Evolutionary conservation across 768 basidiomycete species (phyloP).

Genomic region (Leccinellum luteum): DNA sequence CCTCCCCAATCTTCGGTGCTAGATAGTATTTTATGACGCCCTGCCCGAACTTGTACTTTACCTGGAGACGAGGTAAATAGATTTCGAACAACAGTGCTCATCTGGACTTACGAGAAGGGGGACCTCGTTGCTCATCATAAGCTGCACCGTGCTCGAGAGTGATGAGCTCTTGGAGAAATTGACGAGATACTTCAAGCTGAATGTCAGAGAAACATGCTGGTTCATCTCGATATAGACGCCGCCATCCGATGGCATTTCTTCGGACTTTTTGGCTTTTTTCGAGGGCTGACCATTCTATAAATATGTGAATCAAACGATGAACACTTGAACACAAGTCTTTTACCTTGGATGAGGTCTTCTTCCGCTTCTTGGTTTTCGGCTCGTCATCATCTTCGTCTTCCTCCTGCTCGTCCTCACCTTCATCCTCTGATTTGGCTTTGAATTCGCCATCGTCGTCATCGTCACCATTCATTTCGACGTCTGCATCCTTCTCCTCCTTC

Average conservation of each 20-base stretch:
- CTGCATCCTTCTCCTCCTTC: constrained; percentile 40
- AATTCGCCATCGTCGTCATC: constrained; percentile 43
- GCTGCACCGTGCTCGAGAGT: constrained; percentile 67
- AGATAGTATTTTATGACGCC: constrained; percentile 93
- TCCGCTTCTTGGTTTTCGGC: constrained; percentile 63
- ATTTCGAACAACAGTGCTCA: neutral
- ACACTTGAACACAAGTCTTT: neutral
- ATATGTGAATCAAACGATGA: neutral
- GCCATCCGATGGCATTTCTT: constrained; percentile 52
- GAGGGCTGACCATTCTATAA: constrained; percentile 38
- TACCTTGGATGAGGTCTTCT: constrained; percentile 56
- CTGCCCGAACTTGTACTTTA: constrained; percentile 85
- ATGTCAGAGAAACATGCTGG: constrained; percentile 87
- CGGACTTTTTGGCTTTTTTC: constrained; percentile 58
- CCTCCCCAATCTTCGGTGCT: constrained; percentile 92
- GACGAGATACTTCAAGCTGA: constrained; percentile 94
- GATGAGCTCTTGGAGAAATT: constrained; percentile 92
- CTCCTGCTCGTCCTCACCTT: constrained; percentile 46
- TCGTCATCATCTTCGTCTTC: constrained; percentile 52
- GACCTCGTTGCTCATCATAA: constrained; percentile 92
- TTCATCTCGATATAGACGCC: constrained; percentile 84
- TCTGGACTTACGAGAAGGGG: constrained; percentile 67
- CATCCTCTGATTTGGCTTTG: constrained; percentile 44
- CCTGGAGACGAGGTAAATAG: constrained; percentile 40
- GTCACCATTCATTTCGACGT: constrained; percentile 50